These are phyloP conservation scores for Hyaloscypha finlandica DNA, from an alignment of 495 filamentous ascomycete species.

Conservation along the genomic window DNA sequence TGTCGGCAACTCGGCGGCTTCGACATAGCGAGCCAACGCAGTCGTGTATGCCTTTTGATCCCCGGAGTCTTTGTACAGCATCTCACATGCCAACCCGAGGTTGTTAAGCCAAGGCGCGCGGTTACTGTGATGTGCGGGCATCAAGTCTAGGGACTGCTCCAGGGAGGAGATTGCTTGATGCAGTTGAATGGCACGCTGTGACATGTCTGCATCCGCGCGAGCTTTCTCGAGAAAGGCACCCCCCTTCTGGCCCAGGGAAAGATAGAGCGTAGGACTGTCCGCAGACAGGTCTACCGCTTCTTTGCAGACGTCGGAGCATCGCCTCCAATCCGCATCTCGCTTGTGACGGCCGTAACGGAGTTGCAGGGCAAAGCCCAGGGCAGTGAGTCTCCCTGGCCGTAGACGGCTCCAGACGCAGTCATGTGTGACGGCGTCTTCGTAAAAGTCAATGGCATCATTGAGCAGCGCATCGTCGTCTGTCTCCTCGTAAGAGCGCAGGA, in stretches of 20 bases:
- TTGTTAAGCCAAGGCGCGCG: background rate
- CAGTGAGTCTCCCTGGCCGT: background rate
- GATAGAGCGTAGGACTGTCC: background rate
- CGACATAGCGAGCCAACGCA: background rate
- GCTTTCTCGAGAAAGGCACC: background rate
- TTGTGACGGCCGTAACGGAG: background rate
- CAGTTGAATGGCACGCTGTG: background rate
- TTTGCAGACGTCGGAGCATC: background rate
- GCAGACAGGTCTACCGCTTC: background rate
- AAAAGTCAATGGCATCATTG: background rate
- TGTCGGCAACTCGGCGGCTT: background rate
- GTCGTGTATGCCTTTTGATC: background rate
- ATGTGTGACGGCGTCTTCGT: background rate
- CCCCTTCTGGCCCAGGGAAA: background rate
- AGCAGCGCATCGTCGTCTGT: background rate
- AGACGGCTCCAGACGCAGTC: background rate
- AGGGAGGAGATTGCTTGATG: background rate
- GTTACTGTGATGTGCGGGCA: background rate
- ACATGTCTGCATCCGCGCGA: background rate
- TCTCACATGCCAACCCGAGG: background rate
- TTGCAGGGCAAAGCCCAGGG: background rate
- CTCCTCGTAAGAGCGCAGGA: background rate
- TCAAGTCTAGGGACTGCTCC: background rate
- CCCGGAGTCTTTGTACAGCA: background rate
- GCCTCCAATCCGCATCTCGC: background rate